phyloP scores from a whole-genome alignment of 2,329 filamentous ascomycete genomes.

The Byssothecium circinans region DNA sequence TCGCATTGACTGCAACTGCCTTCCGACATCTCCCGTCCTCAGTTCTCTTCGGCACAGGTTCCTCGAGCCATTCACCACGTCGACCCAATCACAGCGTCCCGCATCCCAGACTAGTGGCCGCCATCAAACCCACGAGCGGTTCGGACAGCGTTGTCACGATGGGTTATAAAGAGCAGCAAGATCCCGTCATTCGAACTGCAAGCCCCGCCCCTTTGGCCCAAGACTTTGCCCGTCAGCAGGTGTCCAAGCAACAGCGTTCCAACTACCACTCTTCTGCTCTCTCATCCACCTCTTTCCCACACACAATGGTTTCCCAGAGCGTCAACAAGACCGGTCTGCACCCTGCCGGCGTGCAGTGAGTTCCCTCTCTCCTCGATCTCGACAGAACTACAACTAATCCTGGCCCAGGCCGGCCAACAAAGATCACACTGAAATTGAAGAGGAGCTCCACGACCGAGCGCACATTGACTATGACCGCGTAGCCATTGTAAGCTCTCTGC shows the following conservation, averaged over 20 bases:
- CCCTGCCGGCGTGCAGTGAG: constrained; percentile 86
- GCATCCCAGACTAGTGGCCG: constrained; percentile 24
- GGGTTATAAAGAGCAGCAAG: constrained; percentile 37
- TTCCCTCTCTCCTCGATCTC: constrained; percentile 33
- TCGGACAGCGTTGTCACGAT: constrained; percentile 35
- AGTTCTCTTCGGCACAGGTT: constrained; percentile 6
- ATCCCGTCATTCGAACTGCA: constrained; percentile 40
- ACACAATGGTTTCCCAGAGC: constrained; percentile 51
- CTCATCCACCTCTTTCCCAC: constrained; percentile 30
- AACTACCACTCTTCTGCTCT: constrained; percentile 63
- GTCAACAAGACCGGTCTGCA: constrained; percentile 94
- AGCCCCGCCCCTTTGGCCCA: constrained; percentile 53
- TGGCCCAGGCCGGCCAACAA: constrained; percentile 65
- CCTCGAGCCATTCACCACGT: constrained; percentile 4
- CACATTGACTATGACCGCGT: constrained; percentile 99
- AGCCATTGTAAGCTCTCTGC: constrained; percentile 73
- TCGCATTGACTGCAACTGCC: constrained; percentile 8
- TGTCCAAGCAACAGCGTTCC: constrained; percentile 59
- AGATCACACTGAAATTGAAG: constrained; percentile 95
- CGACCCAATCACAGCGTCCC: constrained; percentile 28
- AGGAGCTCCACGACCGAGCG: constrained; percentile 94
- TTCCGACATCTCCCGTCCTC: constrained; percentile 12
- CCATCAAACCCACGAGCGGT: constrained; percentile 21
- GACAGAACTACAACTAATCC: constrained; percentile 25
- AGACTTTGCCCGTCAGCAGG: constrained; percentile 61